phyloP scores from a whole-genome alignment of 208 protist species.

The Entamoeba histolytica region DNA sequence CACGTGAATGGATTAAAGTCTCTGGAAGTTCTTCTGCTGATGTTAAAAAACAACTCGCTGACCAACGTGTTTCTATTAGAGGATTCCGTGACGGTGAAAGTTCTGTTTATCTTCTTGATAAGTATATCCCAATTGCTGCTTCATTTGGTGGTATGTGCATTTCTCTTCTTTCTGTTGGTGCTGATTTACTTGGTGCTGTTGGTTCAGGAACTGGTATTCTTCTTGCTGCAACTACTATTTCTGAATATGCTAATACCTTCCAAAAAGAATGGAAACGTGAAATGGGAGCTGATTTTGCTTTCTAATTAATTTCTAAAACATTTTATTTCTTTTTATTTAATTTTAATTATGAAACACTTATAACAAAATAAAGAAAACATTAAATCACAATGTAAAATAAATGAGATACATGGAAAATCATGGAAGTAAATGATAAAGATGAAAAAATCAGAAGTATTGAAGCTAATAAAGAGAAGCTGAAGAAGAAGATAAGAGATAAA shows the following conservation, averaged over 20 bases:
- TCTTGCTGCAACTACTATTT: constrained; percentile 95
- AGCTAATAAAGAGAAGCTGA: too few species aligned
- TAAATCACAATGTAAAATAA: too few species aligned
- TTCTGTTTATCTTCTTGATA: background rate
- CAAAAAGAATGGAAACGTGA: constrained; percentile 3
- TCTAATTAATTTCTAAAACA: too few species aligned
- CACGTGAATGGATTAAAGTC: constrained; percentile 88
- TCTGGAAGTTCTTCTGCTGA: constrained; percentile 77
- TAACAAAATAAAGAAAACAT: too few species aligned
- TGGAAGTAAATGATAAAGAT: too few species aligned
- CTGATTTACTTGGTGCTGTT: constrained; percentile 62
- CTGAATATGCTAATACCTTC: constrained; percentile 95
- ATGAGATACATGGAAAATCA: too few species aligned
- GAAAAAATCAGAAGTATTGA: too few species aligned
- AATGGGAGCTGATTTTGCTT: background rate
- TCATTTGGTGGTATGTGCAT: constrained; percentile 23
- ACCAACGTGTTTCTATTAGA: constrained; percentile 69
- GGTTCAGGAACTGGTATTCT: constrained; percentile 93
- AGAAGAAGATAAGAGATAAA: too few species aligned
- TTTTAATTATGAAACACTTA: too few species aligned
- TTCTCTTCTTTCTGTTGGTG: constrained; percentile 22
- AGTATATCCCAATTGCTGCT: constrained; percentile 29
- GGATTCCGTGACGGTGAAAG: background rate
- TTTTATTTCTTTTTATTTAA: too few species aligned
- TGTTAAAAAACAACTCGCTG: constrained; percentile 77